These are phyloP conservation scores for Oenanthe javanica DNA, from an alignment of 140 eudicot species.

Conservation along the genomic window DNA sequence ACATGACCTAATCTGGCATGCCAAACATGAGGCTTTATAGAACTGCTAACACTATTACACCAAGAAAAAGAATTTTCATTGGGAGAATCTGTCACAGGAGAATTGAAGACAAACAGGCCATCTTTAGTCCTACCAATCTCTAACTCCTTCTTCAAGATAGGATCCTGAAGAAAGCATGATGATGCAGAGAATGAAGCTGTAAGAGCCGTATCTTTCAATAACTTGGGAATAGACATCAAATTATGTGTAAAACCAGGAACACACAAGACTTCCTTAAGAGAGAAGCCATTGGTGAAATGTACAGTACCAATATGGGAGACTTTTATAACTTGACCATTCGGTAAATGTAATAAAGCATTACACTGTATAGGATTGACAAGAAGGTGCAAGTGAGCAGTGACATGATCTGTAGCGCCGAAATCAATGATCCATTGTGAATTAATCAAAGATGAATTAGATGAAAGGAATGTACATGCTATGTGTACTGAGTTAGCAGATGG, in stretches of 20 bases:
- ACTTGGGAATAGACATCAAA: not conserved
- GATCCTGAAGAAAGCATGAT: not conserved
- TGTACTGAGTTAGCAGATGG: not conserved
- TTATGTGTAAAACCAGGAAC: not conserved
- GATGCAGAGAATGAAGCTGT: not conserved
- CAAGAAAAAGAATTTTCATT: too few species aligned
- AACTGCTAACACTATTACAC: too few species aligned
- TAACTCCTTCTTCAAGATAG: not conserved
- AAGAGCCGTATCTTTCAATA: not conserved
- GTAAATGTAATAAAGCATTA: not conserved
- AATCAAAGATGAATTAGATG: not conserved
- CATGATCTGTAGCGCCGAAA: not conserved
- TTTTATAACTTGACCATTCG: not conserved
- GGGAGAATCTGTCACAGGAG: too few species aligned
- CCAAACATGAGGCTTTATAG: not conserved
- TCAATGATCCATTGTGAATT: not conserved
- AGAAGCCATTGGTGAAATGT: not conserved
- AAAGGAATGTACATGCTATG: not conserved
- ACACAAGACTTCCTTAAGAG: not conserved
- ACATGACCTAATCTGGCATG: not conserved
- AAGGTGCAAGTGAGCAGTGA: not conserved
- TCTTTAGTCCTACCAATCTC: not conserved
- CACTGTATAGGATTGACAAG: not conserved
- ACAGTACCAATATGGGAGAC: not conserved
- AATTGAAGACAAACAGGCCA: not conserved